Evolutionary conservation across 371 early-diverging fungal genomes (phyloP).

Genomic region (Mycotypha africana): DNA sequence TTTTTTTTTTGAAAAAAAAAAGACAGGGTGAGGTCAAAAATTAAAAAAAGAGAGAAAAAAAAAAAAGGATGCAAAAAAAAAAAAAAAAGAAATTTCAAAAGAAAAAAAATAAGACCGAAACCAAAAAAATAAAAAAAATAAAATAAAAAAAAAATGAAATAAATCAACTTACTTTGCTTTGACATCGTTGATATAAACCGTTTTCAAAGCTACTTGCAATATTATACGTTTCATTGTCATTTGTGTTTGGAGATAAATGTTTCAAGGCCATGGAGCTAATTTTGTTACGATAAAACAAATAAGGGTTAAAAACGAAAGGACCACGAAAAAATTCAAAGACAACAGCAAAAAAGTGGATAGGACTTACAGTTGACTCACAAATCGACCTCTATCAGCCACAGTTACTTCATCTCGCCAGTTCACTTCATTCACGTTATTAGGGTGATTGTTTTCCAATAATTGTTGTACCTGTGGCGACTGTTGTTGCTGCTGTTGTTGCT

Average conservation of each 20-base stretch:
- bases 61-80: too few species aligned
- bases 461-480: slow-evolving; percentile 2
- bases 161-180: slow-evolving; percentile 31
- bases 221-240: slow-evolving; percentile 32
- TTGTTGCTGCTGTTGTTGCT: background rate
- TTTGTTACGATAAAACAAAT: background rate
- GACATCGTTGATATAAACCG: slow-evolving; percentile 28
- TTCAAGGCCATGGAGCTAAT: slow-evolving; percentile 30
- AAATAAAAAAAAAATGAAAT: background rate
- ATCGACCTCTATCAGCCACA: slow-evolving; percentile 29
- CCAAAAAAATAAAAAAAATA: too few species aligned
- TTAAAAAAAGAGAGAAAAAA: too few species aligned
- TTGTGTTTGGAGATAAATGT: slow-evolving; percentile 27
- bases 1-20: too few species aligned
- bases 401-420: slow-evolving; percentile 40
- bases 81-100: too few species aligned
- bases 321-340: background rate
- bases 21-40: too few species aligned
- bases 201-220: slow-evolving; percentile 39
- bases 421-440: slow-evolving; percentile 15
- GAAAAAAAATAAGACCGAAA: too few species aligned
- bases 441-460: slow-evolving; percentile 10
- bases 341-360: background rate
- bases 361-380: slow-evolving; percentile 38
- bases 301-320: too few species aligned